These are phyloP conservation scores for Groenewaldozyma sp. DNA, from an alignment of 1,139 yeast genomes.

Conservation along the genomic window DNA sequence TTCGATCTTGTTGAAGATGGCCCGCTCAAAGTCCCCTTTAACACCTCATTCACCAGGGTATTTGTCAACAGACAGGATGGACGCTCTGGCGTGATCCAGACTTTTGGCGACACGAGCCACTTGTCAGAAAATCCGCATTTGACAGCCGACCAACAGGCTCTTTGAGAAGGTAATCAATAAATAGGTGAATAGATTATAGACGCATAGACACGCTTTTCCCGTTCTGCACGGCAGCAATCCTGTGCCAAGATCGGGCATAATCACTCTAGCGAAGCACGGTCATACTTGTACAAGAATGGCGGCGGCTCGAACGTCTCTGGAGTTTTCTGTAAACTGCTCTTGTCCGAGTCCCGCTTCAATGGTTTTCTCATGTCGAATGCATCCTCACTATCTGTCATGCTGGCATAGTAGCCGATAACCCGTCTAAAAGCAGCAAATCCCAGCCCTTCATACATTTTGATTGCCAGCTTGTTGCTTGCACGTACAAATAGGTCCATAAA, in stretches of 20 bases:
- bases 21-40: constrained; percentile 52
- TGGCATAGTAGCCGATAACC: constrained; percentile 81
- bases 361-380: constrained; percentile 61
- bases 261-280: constrained; percentile 11
- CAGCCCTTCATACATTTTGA: constrained; percentile 70
- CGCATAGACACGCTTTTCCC: background rate
- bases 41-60: constrained; percentile 61
- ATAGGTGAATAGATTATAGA: background rate
- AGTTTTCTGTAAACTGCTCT: constrained; percentile 21
- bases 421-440: constrained; percentile 82
- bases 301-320: constrained; percentile 21
- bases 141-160: constrained; percentile 15
- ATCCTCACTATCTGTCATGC: constrained; percentile 44
- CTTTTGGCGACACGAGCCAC: constrained; percentile 21
- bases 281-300: constrained; percentile 18
- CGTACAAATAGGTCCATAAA: constrained; percentile 89
- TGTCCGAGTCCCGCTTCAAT: constrained; percentile 44
- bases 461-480: constrained; percentile 72
- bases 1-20: constrained; percentile 34
- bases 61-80: constrained; percentile 28
- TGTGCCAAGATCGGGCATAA: background rate
- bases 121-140: constrained; percentile 7
- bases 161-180: too few species aligned
- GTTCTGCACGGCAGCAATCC: background rate
- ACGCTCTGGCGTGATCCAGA: constrained; percentile 14